phyloP scores from a whole-genome alignment of 1,139 yeast species.

The Candida anutae region DNA sequence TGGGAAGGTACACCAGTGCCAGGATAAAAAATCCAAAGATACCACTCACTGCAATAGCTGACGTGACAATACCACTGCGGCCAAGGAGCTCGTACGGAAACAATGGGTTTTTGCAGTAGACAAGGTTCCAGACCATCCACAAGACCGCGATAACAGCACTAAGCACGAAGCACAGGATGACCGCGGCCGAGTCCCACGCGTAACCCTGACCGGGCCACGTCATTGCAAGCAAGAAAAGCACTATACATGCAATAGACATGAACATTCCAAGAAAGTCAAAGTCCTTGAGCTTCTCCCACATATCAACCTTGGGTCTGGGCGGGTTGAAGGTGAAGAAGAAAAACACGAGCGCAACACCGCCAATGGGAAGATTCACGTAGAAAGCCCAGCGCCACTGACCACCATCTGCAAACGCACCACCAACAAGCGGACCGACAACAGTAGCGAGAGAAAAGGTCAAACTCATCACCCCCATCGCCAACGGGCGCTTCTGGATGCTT shows the following conservation, averaged over 20 bases:
- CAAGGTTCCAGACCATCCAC: slow-evolving; percentile 44
- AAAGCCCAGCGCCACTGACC: slow-evolving; percentile 77
- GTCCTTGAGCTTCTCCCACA: slow-evolving; percentile 27
- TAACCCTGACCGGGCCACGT: slow-evolving; percentile 42
- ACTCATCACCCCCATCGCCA: slow-evolving; percentile 13
- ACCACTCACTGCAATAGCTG: slow-evolving; percentile 4
- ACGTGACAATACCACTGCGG: slow-evolving; percentile 11
- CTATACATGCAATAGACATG: slow-evolving; percentile 31
- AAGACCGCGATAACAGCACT: slow-evolving; percentile 38
- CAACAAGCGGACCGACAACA: slow-evolving; percentile 18
- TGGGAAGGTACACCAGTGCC: slow-evolving; percentile 7
- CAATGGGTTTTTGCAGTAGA: slow-evolving; percentile 36
- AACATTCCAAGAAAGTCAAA: slow-evolving; percentile 44
- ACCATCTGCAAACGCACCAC: slow-evolving; percentile 21
- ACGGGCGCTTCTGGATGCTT: slow-evolving; percentile 21
- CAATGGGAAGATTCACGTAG: slow-evolving; percentile 62
- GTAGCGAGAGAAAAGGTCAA: slow-evolving; percentile 16
- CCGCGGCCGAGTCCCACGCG: slow-evolving; percentile 48
- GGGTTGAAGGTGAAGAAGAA: slow-evolving; percentile 48
- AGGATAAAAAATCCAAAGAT: slow-evolving; percentile 6
- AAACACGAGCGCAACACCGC: slow-evolving; percentile 44
- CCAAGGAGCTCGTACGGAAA: slow-evolving; percentile 34
- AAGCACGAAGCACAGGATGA: slow-evolving; percentile 44
- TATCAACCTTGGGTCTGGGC: slow-evolving; percentile 36
- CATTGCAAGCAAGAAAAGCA: slow-evolving; percentile 39